Evolutionary conservation across 345 rosid species (phyloP).

Genomic region (Melaleuca alternifolia): DNA sequence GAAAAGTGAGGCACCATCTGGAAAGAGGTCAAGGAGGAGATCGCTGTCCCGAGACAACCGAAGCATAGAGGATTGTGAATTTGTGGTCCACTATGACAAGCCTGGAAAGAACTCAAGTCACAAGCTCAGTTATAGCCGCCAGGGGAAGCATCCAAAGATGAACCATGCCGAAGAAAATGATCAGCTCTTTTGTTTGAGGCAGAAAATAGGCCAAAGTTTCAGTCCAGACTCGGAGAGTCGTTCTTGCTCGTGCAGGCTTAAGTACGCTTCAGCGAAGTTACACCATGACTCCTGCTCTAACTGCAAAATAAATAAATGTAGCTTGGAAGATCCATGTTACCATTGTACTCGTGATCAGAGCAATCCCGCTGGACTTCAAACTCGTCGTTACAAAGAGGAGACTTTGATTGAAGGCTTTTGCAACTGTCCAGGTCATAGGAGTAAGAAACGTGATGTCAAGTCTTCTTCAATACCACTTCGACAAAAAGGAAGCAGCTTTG

Average conservation of each 20-base stretch:
- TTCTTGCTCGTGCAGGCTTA: not conserved
- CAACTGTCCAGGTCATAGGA: not conserved
- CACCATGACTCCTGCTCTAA: not conserved
- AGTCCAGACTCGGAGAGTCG: not conserved
- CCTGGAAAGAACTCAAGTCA: constrained; percentile 8
- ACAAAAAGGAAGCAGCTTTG: constrained; percentile 11
- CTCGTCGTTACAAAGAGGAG: not conserved
- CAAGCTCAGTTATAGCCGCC: constrained; percentile 8
- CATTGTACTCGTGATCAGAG: not conserved
- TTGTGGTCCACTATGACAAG: constrained; percentile 20
- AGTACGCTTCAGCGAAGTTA: not conserved
- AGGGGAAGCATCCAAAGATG: constrained; percentile 9
- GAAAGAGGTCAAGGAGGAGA: constrained; percentile 25
- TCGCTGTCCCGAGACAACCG: constrained; percentile 17
- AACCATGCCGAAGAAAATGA: not conserved
- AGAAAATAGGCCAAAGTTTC: not conserved
- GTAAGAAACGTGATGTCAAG: not conserved
- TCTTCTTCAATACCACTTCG: not conserved
- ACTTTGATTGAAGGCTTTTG: not conserved
- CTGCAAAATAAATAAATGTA: constrained; percentile 6
- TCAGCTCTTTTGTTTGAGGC: not conserved
- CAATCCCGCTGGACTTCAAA: not conserved
- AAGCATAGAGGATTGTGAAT: constrained; percentile 16
- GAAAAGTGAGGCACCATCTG: constrained; percentile 1
- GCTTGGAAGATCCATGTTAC: constrained; percentile 18